phyloP scores from a whole-genome alignment of 257 asterid species.

The Solanum lycopersicoides region DNA sequence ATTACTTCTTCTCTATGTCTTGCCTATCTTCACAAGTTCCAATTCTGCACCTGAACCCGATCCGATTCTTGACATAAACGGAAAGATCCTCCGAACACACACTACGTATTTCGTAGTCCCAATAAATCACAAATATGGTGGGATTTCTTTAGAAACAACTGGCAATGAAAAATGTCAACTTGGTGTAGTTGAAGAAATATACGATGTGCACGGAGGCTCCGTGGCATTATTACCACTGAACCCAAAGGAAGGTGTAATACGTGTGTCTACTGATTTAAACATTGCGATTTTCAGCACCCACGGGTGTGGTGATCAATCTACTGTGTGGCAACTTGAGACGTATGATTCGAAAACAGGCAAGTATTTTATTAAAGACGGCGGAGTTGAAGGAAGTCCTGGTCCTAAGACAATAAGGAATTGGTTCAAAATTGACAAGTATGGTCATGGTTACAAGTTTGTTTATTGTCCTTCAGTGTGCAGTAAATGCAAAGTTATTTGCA shows the following conservation, averaged over 20 bases:
- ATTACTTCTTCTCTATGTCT: neutral
- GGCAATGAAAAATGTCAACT: neutral
- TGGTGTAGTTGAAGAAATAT: neutral
- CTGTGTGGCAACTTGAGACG: neutral
- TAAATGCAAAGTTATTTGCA: neutral
- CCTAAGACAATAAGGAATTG: neutral
- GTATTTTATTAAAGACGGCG: neutral
- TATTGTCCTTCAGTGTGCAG: neutral
- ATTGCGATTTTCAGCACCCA: neutral
- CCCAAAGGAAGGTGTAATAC: neutral
- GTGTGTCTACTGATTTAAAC: neutral
- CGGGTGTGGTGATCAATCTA: neutral
- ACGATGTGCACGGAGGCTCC: neutral
- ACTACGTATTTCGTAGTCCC: neutral
- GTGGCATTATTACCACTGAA: neutral
- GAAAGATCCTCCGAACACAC: neutral
- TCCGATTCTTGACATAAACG: neutral
- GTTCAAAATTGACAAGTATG: neutral
- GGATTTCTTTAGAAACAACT: neutral
- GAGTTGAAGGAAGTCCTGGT: neutral
- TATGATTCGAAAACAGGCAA: neutral
- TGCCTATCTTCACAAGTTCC: neutral
- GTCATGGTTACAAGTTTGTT: neutral
- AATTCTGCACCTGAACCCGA: neutral
- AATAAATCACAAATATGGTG: neutral